Percentiles rank a stretch among this genome's conserved stretches.
Conservation (phyloP, 169 alveolate species). For the Cryptosporidium muris region DNA sequence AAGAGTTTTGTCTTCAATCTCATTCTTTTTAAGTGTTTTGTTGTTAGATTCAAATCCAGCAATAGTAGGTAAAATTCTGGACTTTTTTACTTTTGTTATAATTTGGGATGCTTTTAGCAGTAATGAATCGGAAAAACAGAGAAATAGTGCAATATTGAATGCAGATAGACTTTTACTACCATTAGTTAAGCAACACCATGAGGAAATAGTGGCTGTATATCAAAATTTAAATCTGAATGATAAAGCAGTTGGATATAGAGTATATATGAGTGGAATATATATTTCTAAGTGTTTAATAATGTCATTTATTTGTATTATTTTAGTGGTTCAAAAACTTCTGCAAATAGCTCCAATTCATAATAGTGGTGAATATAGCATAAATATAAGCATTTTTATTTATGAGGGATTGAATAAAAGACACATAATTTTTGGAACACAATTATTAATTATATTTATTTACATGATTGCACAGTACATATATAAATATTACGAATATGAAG, state of each 20-base stretch:
- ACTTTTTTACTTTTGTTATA: constrained; percentile 42
- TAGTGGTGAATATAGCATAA: too few relatives aligned
- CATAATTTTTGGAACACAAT: too few relatives aligned
- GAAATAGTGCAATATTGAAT: neutral
- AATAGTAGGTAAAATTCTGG: constrained; percentile 24
- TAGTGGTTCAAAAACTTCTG: too few relatives aligned
- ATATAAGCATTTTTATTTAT: too few relatives aligned
- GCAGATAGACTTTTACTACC: constrained; percentile 43
- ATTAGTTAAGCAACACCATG: constrained; percentile 2
- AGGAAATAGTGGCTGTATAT: neutral
- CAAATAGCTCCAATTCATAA: too few relatives aligned
- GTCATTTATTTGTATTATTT: constrained; percentile 4
- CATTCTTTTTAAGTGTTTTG: constrained; percentile 9
- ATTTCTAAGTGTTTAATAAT: constrained; percentile 32
- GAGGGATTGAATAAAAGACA: too few relatives aligned
- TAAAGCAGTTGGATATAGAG: neutral
- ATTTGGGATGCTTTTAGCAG: constrained; percentile 16
- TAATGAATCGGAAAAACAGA: neutral
- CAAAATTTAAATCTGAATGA: constrained; percentile 17
- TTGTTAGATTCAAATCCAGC: constrained; percentile 10
- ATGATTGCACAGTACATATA: too few relatives aligned
- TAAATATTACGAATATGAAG: neutral
- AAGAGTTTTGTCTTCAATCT: constrained; percentile 21
- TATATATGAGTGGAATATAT: constrained; percentile 19
- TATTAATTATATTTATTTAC: too few relatives aligned